A percentile compares a stretch with the other conserved stretches of the same genome.
These are phyloP conservation scores for Botrytis aclada DNA, from an alignment of 2,329 filamentous ascomycete genomes.

Conservation along the genomic window DNA sequence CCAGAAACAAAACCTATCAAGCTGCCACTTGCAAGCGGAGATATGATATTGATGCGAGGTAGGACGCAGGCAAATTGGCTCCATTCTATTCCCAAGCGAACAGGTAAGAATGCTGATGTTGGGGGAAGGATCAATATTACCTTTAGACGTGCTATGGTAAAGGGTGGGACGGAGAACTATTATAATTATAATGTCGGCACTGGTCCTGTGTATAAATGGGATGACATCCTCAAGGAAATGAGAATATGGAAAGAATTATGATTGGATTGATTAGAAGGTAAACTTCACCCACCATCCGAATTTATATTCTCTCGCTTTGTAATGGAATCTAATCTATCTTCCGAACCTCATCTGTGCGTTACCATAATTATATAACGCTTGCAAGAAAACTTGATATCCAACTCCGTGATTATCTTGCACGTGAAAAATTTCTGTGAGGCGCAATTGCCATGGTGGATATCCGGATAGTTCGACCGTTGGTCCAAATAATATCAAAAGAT, in stretches of 20 bases:
- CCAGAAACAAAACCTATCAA: conserved; percentile 46
- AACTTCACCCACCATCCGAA: conserved; percentile 6
- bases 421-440: conserved; percentile 90
- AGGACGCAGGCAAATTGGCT: conserved; percentile 73
- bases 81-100: conserved; percentile 74
- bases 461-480: conserved; percentile 80
- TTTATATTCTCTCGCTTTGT: not conserved
- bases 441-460: conserved; percentile 95
- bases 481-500: conserved; percentile 83
- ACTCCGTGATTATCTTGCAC: conserved; percentile 75
- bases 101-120: conserved; percentile 59
- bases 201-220: conserved; percentile 68
- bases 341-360: conserved; percentile 80
- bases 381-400: conserved; percentile 90
- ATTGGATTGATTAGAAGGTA: conserved; percentile 9
- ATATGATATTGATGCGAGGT: conserved; percentile 78
- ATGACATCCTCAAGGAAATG: conserved; percentile 49
- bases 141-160: conserved; percentile 67
- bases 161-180: conserved; percentile 75
- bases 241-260: conserved; percentile 31
- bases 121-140: conserved; percentile 74
- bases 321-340: conserved; percentile 28
- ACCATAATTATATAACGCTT: conserved; percentile 78
- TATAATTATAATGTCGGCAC: conserved; percentile 78
- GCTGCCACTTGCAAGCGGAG: conserved; percentile 59